A percentile compares a stretch with the other conserved stretches of the same genome.
Evolutionary conservation across 2,329 filamentous ascomycete species (phyloP).

Genomic region (Neurospora crassa): DNA sequence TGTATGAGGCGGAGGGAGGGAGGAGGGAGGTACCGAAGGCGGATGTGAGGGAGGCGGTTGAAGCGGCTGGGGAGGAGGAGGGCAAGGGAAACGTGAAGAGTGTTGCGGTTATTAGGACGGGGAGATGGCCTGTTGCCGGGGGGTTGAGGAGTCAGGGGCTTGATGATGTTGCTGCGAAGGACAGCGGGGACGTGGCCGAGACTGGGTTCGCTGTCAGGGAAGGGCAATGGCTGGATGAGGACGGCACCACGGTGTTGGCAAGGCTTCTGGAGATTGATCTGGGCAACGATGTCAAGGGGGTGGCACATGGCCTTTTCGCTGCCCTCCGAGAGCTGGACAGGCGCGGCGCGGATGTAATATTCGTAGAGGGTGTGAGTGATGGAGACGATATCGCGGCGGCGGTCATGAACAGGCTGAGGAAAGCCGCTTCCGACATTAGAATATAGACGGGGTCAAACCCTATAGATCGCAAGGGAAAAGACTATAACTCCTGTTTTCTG

Average conservation of each 20-base stretch:
- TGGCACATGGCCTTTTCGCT: constrained; percentile 82
- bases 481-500: constrained; percentile 13
- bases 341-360: constrained; percentile 69
- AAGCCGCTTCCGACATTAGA: constrained; percentile 58
- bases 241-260: constrained; percentile 24
- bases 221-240: constrained; percentile 27
- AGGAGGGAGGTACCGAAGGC: constrained; percentile 6
- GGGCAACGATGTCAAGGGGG: constrained; percentile 58
- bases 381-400: constrained; percentile 76
- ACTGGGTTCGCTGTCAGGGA: constrained; percentile 30
- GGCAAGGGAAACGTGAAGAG: constrained; percentile 16
- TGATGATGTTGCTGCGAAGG: background rate
- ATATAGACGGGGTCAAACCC: constrained; percentile 26
- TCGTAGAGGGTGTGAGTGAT: constrained; percentile 79
- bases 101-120: constrained; percentile 47
- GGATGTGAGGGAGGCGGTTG: constrained; percentile 6
- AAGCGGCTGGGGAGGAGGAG: constrained; percentile 10
- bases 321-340: constrained; percentile 78
- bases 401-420: constrained; percentile 74
- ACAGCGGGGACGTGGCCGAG: constrained; percentile 19
- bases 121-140: constrained; percentile 38
- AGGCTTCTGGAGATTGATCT: constrained; percentile 61
- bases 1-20: constrained; percentile 54
- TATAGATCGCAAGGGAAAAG: constrained; percentile 14
- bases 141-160: constrained; percentile 28